Base-by-base conservation (phyloP, 345 rosid genomes). In the Litchi chinensis region DNA sequence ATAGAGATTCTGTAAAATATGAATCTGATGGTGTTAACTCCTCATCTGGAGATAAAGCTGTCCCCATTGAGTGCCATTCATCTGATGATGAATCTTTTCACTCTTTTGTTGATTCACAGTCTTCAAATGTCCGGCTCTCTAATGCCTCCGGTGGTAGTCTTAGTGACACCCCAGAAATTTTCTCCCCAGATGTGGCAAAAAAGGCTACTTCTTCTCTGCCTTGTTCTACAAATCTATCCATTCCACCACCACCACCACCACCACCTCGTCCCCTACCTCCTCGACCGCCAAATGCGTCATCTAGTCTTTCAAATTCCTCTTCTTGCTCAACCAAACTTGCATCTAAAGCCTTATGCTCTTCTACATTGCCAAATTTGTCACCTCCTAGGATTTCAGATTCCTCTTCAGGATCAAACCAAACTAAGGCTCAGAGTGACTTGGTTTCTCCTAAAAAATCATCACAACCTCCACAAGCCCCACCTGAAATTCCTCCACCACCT, bases 71-170 rank as follows among this genome's bases (percentile, higher is more conserved):
- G 63, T 76, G 78, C 2, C 87, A 80, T 82, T 84, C 95, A 13
- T 90, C 95, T 8, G 99, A 91, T 10, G 92, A 90, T 65, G 97
- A 93, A 77, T 94, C 98, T 81, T 96, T 93, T 79, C 99, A 94
- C 81, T 96, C 98, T 73, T 84, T 84, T 77, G 80, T 65, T 73
- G 94, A 87, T 76, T 88, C 94, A 40, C 83, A 73, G 48, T 87
- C 93, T n/a, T 85, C 92, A 28, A 62, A 65, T 65, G n/a, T 41
- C 16, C 84, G 89, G 77, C 80, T 89, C 68, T 92, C 98, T 21
- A 87, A 90, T 87, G 95, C 89, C 83, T 90, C 95, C 2, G 85
- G 85, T 63, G 89, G 79, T 81, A 85, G 81, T 81, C 82, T 85
- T 68, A 70, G 79, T 54, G 85, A 87, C 65, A 44, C 71, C 52